Percentiles rank a stretch among this genome's conserved stretches.
Conservation (phyloP, 2,329 filamentous ascomycete genomes). For the Colletotrichum echinochloae region DNA sequence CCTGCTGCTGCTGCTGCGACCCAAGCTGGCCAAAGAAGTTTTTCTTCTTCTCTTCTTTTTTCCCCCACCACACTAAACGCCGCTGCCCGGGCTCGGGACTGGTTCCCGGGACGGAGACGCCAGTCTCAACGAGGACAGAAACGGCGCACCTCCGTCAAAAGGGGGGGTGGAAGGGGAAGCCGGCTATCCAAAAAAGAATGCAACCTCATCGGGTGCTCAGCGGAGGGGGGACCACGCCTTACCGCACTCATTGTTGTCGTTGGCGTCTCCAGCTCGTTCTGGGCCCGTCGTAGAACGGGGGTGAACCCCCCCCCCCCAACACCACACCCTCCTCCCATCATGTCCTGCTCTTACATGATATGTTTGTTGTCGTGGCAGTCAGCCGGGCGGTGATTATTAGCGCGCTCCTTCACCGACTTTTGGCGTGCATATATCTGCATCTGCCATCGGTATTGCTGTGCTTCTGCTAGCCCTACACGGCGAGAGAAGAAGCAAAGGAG, state of each 20-base stretch:
- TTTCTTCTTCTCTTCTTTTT: too few relatives aligned
- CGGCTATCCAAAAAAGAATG: not conserved
- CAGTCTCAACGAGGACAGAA: not conserved
- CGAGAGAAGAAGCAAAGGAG: not conserved
- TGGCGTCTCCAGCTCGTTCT: constrained; percentile 1
- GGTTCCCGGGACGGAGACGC: constrained; percentile 2
- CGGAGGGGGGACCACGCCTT: not conserved
- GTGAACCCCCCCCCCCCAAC: not conserved
- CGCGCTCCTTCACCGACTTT: constrained; percentile 39
- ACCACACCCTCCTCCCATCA: constrained; percentile 1
- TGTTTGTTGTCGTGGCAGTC: constrained; percentile 39
- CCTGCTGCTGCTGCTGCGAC: constrained; percentile 1
- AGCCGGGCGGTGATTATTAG: constrained; percentile 31
- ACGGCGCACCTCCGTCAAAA: not conserved
- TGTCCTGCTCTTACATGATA: constrained; percentile 15
- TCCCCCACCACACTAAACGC: not conserved
- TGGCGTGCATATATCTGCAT: constrained; percentile 26
- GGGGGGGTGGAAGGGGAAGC: not conserved
- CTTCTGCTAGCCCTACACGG: too few relatives aligned
- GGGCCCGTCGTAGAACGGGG: not conserved
- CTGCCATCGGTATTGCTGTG: not conserved
- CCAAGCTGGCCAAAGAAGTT: not conserved
- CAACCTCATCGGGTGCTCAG: constrained; percentile 16
- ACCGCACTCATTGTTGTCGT: not conserved
- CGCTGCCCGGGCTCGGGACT: constrained; percentile 13